Conservation (phyloP, 164 flowering plant genomes). For the Vitis vinifera region DNA sequence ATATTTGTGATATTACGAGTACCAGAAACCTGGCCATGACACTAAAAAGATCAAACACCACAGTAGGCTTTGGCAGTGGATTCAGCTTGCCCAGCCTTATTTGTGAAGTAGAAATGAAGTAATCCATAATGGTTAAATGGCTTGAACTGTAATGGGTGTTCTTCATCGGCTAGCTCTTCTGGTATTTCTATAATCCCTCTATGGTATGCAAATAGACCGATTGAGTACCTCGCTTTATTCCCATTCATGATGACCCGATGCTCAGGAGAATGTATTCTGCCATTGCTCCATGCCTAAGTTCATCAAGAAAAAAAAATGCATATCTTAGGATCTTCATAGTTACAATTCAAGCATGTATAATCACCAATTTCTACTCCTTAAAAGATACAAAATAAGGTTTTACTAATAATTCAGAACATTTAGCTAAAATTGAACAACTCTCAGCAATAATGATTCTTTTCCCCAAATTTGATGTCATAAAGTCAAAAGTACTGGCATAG, state of each 20-base stretch:
- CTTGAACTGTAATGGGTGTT: slow-evolving; percentile 18
- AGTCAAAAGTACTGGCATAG: too few species aligned
- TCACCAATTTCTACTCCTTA: too few species aligned
- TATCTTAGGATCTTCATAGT: background rate
- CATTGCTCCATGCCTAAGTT: slow-evolving; percentile 30
- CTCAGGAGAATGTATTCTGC: slow-evolving; percentile 9
- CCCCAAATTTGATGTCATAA: too few species aligned
- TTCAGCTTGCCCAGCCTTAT: background rate
- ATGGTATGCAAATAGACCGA: slow-evolving; percentile 12
- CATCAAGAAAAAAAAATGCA: background rate
- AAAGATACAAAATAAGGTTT: background rate
- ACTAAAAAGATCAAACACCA: slow-evolving; percentile 12
- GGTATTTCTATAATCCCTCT: slow-evolving; percentile 12
- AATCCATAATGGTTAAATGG: slow-evolving; percentile 14
- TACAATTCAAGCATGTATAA: background rate
- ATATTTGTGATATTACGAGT: background rate
- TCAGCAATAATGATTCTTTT: too few species aligned
- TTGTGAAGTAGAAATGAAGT: slow-evolving; percentile 9
- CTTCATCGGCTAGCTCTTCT: slow-evolving; percentile 20
- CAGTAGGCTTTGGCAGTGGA: slow-evolving; percentile 13
- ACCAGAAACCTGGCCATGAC: too few species aligned
- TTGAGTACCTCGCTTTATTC: slow-evolving; percentile 8
- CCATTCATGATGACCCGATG: slow-evolving; percentile 17
- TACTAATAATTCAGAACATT: too few species aligned
- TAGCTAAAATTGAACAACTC: too few species aligned